Evolutionary conservation across 1,284 basidiomycete genomes (phyloP).

Genomic region (Xerocomus minutiporus): DNA sequence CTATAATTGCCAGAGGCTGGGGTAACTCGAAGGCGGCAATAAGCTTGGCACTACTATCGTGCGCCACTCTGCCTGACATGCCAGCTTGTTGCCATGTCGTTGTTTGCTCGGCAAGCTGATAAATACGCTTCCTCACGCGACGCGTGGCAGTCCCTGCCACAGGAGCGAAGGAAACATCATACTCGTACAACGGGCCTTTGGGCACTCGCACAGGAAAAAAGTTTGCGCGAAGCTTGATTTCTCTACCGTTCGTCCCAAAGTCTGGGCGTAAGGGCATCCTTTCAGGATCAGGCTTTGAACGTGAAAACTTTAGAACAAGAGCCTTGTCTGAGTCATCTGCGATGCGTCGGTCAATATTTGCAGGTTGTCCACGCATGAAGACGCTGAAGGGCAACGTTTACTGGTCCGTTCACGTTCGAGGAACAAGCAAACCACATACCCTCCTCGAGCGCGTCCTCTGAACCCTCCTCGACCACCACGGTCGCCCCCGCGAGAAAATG

Average conservation of each 20-base stretch:
- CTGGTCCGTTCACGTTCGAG: background rate
- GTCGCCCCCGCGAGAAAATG: conserved; percentile 27
- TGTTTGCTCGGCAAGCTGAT: conserved; percentile 63
- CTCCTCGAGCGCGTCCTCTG: conserved; percentile 42
- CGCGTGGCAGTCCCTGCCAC: conserved; percentile 43
- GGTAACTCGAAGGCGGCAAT: conserved; percentile 53
- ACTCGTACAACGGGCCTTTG: conserved; percentile 60
- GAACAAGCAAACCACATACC: conserved; percentile 38
- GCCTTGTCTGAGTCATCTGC: conserved; percentile 51
- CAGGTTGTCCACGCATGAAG: conserved; percentile 45
- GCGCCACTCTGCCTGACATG: conserved; percentile 55
- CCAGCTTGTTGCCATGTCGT: conserved; percentile 51
- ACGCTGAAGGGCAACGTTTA: conserved; percentile 40
- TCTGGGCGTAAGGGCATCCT: conserved; percentile 65
- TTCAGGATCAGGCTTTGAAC: conserved; percentile 33
- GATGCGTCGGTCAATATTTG: conserved; percentile 57
- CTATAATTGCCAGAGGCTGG: conserved; percentile 53
- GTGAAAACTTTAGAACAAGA: conserved; percentile 48
- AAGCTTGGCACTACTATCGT: conserved; percentile 64
- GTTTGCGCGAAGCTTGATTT: conserved; percentile 66
- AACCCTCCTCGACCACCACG: conserved; percentile 30
- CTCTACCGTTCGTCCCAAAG: conserved; percentile 56
- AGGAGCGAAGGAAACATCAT: conserved; percentile 62
- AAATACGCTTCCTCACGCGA: conserved; percentile 64
- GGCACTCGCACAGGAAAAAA: conserved; percentile 69